phyloP scores from a whole-genome alignment of 2,329 filamentous ascomycete genomes.

The Trichoderma pleuroti region DNA sequence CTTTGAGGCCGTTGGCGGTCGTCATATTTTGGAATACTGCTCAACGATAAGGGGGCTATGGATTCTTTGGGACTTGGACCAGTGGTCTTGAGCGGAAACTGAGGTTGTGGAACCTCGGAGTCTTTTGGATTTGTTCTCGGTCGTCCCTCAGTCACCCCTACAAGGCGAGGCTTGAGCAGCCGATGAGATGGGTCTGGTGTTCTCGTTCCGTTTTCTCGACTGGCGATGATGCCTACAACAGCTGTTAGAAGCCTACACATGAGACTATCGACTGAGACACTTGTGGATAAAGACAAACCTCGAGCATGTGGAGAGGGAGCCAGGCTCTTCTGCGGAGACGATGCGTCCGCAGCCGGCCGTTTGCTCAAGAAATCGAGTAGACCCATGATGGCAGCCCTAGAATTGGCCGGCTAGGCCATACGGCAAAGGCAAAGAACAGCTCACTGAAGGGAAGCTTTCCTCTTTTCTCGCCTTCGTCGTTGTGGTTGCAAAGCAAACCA shows the following conservation, averaged over 20 bases:
- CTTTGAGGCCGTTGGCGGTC: background rate
- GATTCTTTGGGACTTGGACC: slow-evolving; percentile 5
- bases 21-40: background rate
- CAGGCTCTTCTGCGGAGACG: background rate
- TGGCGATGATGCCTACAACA: background rate
- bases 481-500: background rate
- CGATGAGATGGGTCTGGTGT: slow-evolving; percentile 8
- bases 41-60: background rate
- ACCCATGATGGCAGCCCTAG: slow-evolving; percentile 17
- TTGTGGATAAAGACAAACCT: slow-evolving; percentile 1
- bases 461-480: background rate
- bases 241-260: background rate
- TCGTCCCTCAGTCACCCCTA: slow-evolving; percentile 10
- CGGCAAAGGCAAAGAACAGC: background rate
- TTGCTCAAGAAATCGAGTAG: slow-evolving; percentile 16
- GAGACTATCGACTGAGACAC: background rate
- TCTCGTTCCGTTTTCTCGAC: slow-evolving; percentile 3
- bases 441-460: background rate
- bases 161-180: slow-evolving; percentile 14
- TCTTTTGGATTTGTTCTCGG: background rate
- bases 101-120: background rate
- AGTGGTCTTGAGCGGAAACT: background rate
- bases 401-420: slow-evolving; percentile 8
- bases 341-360: slow-evolving; percentile 11
- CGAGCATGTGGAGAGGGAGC: background rate